A percentile compares a stretch with the other conserved stretches of the same genome.
phyloP scores from a whole-genome alignment of 1,284 basidiomycete genomes.

The Fomitopsis palustris region DNA sequence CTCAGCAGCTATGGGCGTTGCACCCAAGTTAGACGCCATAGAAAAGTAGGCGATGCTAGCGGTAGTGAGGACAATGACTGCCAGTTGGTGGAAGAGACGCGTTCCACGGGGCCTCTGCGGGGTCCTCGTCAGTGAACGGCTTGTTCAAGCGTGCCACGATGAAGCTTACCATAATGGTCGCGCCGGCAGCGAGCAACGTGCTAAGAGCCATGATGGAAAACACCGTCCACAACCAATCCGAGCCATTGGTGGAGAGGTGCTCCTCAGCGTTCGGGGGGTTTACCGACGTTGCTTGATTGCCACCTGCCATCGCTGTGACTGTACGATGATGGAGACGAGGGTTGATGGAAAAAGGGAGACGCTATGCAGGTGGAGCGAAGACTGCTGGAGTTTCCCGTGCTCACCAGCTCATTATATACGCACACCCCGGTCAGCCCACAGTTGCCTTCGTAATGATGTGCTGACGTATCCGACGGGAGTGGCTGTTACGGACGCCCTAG shows the following conservation, averaged over 20 bases:
- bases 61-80: slow-evolving; percentile 43
- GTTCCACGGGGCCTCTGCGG: slow-evolving; percentile 29
- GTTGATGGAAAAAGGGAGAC: neutral
- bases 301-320: neutral
- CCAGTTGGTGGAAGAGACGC: slow-evolving; percentile 46
- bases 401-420: neutral
- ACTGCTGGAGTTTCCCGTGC: neutral
- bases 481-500: neutral
- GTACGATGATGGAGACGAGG: neutral
- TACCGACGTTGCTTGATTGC: slow-evolving; percentile 23
- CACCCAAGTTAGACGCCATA: slow-evolving; percentile 60
- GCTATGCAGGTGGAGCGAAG: neutral
- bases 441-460: neutral
- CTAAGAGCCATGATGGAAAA: slow-evolving; percentile 45
- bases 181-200: slow-evolving; percentile 34
- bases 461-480: neutral
- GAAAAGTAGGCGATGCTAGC: slow-evolving; percentile 45
- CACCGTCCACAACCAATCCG: slow-evolving; percentile 55
- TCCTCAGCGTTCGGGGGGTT: slow-evolving; percentile 36
- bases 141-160: no score
- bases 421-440: neutral
- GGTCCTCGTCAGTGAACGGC: neutral
- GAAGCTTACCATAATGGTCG: slow-evolving; percentile 32
- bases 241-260: slow-evolving; percentile 37
- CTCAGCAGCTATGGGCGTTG: slow-evolving; percentile 45